Base-by-base conservation (phyloP, 2,329 filamentous ascomycete species). In the Alternaria postmessia region DNA sequence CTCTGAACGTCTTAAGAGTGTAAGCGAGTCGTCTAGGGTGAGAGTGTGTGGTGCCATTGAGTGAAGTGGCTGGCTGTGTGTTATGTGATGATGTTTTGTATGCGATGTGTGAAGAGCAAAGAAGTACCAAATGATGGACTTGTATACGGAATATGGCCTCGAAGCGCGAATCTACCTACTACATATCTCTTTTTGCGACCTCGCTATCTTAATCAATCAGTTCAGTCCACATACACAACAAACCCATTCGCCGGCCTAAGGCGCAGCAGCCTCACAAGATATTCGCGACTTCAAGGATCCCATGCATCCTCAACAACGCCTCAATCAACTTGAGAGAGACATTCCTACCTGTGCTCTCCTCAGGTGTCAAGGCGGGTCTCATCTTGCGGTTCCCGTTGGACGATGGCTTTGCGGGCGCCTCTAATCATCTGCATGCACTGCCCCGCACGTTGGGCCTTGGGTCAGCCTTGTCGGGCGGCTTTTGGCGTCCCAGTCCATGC, bases 1-100 rank as follows among this genome's bases (percentile, higher is more conserved):
- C 39, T 54, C 59, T 41, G 62, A 62, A 18, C 64, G 64, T 57
- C 55, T 66, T 44, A 58, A 55, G 7, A 64, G 32, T 28, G 22
- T n/a, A 14, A 8, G 28, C 30, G 28, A 44, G 16, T 41, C 28
- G 20, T 39, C 24, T 7, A 32, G 12, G 8, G 38, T 26, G 12
- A 41, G 30, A 24, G 16, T 6, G n/a, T 20, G 58, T 20, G 61
- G 63, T 18, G 63, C 61, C 63, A 65, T 65, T 38, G 38, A 56
- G 11, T 46, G 18, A 28, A 11, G 38, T 48, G 30, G 43, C 26
- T 18, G 28, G 4, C 20, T 18, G n/a, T 14, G 14, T n/a, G 48
- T 30, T 4, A 16, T 38, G 16, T 39, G 22, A 22, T 41, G 48
- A 7, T 51, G 48, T 51, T 34, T 16, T 51, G 34, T 26, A 20